Base-by-base conservation (phyloP, 805 yeast species). In the Metschnikowia lunata region DNA sequence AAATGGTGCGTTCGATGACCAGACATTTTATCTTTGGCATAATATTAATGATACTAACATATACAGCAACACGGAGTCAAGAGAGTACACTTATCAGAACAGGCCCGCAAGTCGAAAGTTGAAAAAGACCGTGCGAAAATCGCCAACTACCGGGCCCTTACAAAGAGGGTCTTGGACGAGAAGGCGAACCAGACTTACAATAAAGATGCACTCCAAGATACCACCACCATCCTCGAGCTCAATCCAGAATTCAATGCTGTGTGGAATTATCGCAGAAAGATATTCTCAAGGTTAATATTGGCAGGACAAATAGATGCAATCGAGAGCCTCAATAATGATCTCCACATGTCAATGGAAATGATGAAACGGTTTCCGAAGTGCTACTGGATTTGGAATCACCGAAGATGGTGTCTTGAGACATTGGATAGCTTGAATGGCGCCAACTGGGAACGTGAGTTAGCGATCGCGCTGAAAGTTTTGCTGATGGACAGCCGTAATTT, bases 311-410 rank as follows among this genome's bases (percentile, higher is more conserved):
- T 44, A 9, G 45, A 46, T 11, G 43, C 37, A 35, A 46, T 26
- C 32, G 40, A 35, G 40, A 40, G 52, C 8, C 66, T 84, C 35
- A 69, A 70, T 1, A 61, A 67, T 3, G 99, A 91, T 51, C 68
- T 93, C 36, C 51, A 63, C 23, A 80, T 87, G 57, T 72, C 82
- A 1, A 70, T 83, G 67, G 63, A 60, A 0, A 77, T 80, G 51
- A 64, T 93, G 54, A 77, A 76, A 43, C 64, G 72, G 44, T 82
- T 66, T 52, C 98, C 99, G 1, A 93, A 93, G 61, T 88, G 90
- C 34, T 93, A 93, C 59, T 93, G 98, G 97, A 82, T 93, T 10
- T 93, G 98, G 97, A 85, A 83, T 54, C 97, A 93, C 60, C 72
- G 99, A 31, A 66, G 77, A 9, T 93, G 99, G 98, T 76, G 85